These are phyloP conservation scores for Metschnikowia colocasiae DNA, from an alignment of 805 yeast genomes.

Conservation along the genomic window DNA sequence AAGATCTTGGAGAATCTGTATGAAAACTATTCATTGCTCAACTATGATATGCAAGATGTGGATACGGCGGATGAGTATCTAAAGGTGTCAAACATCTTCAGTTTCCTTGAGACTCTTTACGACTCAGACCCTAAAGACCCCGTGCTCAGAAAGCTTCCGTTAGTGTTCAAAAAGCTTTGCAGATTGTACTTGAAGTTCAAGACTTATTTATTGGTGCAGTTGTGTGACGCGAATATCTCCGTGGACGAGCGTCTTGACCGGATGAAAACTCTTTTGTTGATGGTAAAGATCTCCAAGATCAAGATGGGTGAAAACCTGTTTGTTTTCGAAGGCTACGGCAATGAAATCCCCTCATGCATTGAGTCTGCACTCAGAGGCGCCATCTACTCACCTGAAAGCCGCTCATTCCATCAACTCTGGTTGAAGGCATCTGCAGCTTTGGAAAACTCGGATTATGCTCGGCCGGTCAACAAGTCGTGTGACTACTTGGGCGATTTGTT, in stretches of 20 bases:
- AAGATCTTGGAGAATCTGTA: conserved; percentile 71
- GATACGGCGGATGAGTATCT: conserved; percentile 51
- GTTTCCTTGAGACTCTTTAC: conserved; percentile 60
- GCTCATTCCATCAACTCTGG: conserved; percentile 71
- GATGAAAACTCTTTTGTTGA: conserved; percentile 65
- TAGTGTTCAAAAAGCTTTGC: conserved; percentile 61
- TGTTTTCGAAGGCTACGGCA: conserved; percentile 35
- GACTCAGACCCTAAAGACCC: conserved; percentile 42
- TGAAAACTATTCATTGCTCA: conserved; percentile 56
- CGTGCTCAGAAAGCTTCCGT: conserved; percentile 52
- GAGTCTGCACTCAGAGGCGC: conserved; percentile 77
- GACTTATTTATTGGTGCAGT: conserved; percentile 57
- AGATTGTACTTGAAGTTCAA: conserved; percentile 65
- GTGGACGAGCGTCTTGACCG: conserved; percentile 58
- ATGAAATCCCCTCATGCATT: conserved; percentile 68
- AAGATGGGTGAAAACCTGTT: conserved; percentile 56
- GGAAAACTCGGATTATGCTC: conserved; percentile 12
- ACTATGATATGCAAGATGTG: conserved; percentile 42
- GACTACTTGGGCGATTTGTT: conserved; percentile 31
- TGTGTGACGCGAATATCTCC: conserved; percentile 58
- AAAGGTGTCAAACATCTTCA: conserved; percentile 62
- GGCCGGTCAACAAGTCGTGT: conserved; percentile 10
- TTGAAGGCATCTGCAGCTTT: conserved; percentile 45
- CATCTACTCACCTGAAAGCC: conserved; percentile 74
- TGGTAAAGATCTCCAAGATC: conserved; percentile 60